Percentiles rank a stretch among this genome's conserved stretches.
Evolutionary conservation across 805 yeast species (phyloP).

Genomic region (Ogataea minuta): DNA sequence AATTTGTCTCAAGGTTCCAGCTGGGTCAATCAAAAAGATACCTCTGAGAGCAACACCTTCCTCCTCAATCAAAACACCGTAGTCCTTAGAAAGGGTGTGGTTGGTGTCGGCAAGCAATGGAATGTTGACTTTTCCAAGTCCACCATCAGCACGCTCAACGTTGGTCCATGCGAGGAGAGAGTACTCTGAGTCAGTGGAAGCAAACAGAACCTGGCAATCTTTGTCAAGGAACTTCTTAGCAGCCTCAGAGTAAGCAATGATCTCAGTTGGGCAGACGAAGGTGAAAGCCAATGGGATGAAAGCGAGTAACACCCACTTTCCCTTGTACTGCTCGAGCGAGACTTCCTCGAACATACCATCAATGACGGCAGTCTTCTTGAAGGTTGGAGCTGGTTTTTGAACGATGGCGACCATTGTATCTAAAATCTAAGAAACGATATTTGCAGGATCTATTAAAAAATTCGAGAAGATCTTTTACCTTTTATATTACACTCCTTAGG

Average conservation of each 20-base stretch:
- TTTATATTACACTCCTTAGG: constrained; percentile 5
- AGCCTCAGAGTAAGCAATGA: constrained; percentile 97
- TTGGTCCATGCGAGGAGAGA: constrained; percentile 98
- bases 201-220: constrained; percentile 86
- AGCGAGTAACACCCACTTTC: constrained; percentile 96
- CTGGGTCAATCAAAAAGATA: constrained; percentile 95
- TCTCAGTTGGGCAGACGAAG: constrained; percentile 98
- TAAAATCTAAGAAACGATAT: not conserved
- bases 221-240: constrained; percentile 83
- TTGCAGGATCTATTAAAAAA: constrained; percentile 1
- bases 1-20: constrained; percentile 91
- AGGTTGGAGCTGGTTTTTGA: constrained; percentile 94
- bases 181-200: constrained; percentile 98
- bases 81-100: constrained; percentile 91
- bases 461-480: constrained; percentile 3
- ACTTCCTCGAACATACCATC: constrained; percentile 96
- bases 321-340: constrained; percentile 91
- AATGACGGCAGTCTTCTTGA: constrained; percentile 95
- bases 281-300: constrained; percentile 99
- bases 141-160: constrained; percentile 95
- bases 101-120: constrained; percentile 96
- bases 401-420: constrained; percentile 78
- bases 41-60: constrained; percentile 98
- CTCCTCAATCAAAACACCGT: constrained; percentile 96
- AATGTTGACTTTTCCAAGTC: constrained; percentile 91